Evolutionary conservation across 2,329 filamentous ascomycete species (phyloP), one percentile per base, ranked within the genome.

Genomic region (Conoideocrella luteorostrata): DNA sequence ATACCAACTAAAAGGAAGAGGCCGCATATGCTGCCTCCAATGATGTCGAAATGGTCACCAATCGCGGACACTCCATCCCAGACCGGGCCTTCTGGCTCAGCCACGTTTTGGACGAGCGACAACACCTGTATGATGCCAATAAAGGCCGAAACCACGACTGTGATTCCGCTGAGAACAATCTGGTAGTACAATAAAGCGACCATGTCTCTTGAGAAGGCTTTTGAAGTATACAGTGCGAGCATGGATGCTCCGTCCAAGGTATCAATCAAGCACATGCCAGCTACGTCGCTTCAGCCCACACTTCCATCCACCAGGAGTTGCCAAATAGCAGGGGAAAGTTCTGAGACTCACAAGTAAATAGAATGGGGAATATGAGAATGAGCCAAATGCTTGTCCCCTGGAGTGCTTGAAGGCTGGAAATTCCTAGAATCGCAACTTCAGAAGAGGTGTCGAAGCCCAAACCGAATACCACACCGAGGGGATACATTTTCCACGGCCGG

Each of bases 161-260:
- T 96, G 41, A 95, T 78, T 3, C 77, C 79, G 0, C 88, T 95
- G 22, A 95, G 73, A 0, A 95, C 85, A 52, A 91, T 86, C 11
- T 88, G 94, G 66, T 96, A 97, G 67, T 97, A 97, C 1, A 95
- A 68, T 37, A 96, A 90, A 1, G 90, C 89, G n/a, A 97, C 80
- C 1, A 77, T 77, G 56, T 97, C 90, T 45, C 85, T 74, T 0
- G 87, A 82, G 37, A 94, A 82, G 23, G 84, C 72, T 48, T 78
- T 87, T 30, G 84, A 86, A 0, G 90, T 89, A 65, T 98, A 97
- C 1, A 97, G 72, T 1, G 85, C 83, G 79, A 95, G 90, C 90
- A 97, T 97, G 17, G 96, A 73, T 1, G 91, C 91, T 20, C 91
- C 91, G 55, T 97, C 93, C 0, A 83, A 85, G 0, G 90, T 96